These are phyloP conservation scores for Ambrosiella xylebori DNA, from an alignment of 2,329 filamentous ascomycete genomes.

Conservation along the genomic window DNA sequence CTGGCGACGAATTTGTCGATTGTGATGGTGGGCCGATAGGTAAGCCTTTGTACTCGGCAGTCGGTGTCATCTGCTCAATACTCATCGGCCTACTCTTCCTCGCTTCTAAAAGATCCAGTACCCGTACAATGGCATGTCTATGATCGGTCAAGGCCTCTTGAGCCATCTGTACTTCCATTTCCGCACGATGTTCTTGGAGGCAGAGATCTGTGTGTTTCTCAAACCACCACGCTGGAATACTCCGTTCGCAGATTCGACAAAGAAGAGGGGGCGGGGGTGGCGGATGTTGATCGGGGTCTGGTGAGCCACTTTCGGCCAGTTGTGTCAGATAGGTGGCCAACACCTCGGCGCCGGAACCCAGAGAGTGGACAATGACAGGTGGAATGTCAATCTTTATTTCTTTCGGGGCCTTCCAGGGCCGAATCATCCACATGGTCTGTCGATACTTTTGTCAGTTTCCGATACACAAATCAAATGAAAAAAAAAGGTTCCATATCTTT, in stretches of 20 bases:
- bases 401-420: conserved; percentile 70
- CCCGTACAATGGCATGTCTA: conserved; percentile 83
- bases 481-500: neutral
- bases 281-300: conserved; percentile 58
- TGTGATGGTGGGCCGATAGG: conserved; percentile 62
- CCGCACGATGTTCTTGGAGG: conserved; percentile 83
- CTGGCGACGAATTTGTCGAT: conserved; percentile 53
- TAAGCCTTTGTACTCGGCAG: conserved; percentile 74
- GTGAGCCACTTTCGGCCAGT: conserved; percentile 66
- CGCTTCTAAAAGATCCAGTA: conserved; percentile 79
- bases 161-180: conserved; percentile 94
- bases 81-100: conserved; percentile 47
- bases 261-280: conserved; percentile 73
- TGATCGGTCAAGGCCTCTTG: conserved; percentile 88
- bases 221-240: conserved; percentile 98
- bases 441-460: conserved; percentile 4
- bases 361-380: conserved; percentile 70
- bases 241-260: conserved; percentile 91
- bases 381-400: conserved; percentile 96
- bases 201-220: conserved; percentile 97
- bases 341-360: conserved; percentile 87
- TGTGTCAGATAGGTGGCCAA: conserved; percentile 84
- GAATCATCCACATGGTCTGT: conserved; percentile 99
- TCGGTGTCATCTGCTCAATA: conserved; percentile 34
- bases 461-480: neutral